These are phyloP conservation scores for Syncephalis plumigaleata DNA, from an alignment of 371 early-diverging fungal genomes.

Conservation along the genomic window DNA sequence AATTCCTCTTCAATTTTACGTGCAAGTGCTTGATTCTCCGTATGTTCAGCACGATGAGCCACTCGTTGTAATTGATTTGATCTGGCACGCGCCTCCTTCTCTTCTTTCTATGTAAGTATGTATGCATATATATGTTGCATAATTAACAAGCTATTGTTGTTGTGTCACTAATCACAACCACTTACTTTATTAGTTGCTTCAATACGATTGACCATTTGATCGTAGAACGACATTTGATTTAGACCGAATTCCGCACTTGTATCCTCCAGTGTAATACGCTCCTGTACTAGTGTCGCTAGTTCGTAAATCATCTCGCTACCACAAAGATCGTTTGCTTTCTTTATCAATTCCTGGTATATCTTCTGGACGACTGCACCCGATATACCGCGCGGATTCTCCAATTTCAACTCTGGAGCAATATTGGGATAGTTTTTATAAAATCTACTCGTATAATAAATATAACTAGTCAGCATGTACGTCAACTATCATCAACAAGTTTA, in stretches of 20 bases:
- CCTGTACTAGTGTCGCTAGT: slow-evolving; percentile 36
- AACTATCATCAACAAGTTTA: too few species aligned
- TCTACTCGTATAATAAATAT: slow-evolving; percentile 18
- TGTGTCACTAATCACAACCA: background rate
- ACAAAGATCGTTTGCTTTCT: slow-evolving; percentile 21
- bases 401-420: slow-evolving; percentile 38
- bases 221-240: slow-evolving; percentile 32
- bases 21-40: background rate
- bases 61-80: slow-evolving; percentile 16
- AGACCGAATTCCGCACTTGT: slow-evolving; percentile 15
- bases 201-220: slow-evolving; percentile 37
- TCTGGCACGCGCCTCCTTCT: slow-evolving; percentile 14
- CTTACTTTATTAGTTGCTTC: slow-evolving; percentile 26
- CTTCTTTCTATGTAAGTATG: slow-evolving; percentile 12
- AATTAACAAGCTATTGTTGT: too few species aligned
- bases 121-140: background rate
- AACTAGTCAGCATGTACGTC: too few species aligned
- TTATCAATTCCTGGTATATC: slow-evolving; percentile 18
- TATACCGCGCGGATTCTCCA: slow-evolving; percentile 35
- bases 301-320: slow-evolving; percentile 67
- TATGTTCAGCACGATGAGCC: slow-evolving; percentile 14
- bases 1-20: slow-evolving; percentile 31
- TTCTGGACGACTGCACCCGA: slow-evolving; percentile 23
- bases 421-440: slow-evolving; percentile 51
- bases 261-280: slow-evolving; percentile 45